phyloP scores from a whole-genome alignment of 2,329 filamentous ascomycete species.

The Paecilomyces dactylethromorphus region DNA sequence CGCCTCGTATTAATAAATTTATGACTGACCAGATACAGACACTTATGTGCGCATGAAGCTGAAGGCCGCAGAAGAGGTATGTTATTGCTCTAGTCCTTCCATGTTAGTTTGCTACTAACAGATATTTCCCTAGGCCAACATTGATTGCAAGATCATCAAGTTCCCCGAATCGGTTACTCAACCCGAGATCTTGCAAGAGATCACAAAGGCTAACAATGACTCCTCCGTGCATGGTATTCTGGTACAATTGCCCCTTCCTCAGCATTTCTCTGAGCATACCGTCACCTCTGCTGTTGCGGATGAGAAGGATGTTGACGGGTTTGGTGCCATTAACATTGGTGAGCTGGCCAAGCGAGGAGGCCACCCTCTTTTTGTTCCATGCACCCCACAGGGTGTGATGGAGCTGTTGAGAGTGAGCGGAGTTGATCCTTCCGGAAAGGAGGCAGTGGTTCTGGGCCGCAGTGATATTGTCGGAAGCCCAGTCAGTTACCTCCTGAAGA shows the following conservation, averaged over 20 bases:
- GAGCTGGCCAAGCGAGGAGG: slow-evolving; percentile 95
- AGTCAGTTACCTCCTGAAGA: slow-evolving; percentile 90
- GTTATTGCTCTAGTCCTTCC: slow-evolving; percentile 11
- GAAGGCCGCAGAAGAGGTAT: slow-evolving; percentile 87
- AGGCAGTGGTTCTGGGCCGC: slow-evolving; percentile 86
- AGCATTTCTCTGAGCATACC: slow-evolving; percentile 81
- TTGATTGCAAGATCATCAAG: slow-evolving; percentile 78
- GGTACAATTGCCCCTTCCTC: slow-evolving; percentile 85
- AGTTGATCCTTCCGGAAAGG: slow-evolving; percentile 78
- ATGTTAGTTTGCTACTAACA: slow-evolving; percentile 1
- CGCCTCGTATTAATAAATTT: slow-evolving; percentile 6
- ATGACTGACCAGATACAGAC: slow-evolving; percentile 45
- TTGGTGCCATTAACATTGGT: slow-evolving; percentile 88
- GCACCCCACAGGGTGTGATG: slow-evolving; percentile 97
- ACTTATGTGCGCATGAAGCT: slow-evolving; percentile 99
- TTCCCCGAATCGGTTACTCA: slow-evolving; percentile 76
- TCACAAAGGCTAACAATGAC: slow-evolving; percentile 80
- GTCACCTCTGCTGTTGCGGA: slow-evolving; percentile 86
- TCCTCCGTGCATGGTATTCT: slow-evolving; percentile 81
- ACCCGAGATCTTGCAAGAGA: slow-evolving; percentile 75
- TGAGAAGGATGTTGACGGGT: slow-evolving; percentile 97
- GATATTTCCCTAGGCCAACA: slow-evolving; percentile 62
- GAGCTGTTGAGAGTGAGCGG: slow-evolving; percentile 77
- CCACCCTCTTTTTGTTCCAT: slow-evolving; percentile 80
- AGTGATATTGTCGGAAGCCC: slow-evolving; percentile 98